Percentiles rank a stretch among this genome's conserved stretches.
Conservation (phyloP, 208 protist species). For the Leishmania martiniquensis region DNA sequence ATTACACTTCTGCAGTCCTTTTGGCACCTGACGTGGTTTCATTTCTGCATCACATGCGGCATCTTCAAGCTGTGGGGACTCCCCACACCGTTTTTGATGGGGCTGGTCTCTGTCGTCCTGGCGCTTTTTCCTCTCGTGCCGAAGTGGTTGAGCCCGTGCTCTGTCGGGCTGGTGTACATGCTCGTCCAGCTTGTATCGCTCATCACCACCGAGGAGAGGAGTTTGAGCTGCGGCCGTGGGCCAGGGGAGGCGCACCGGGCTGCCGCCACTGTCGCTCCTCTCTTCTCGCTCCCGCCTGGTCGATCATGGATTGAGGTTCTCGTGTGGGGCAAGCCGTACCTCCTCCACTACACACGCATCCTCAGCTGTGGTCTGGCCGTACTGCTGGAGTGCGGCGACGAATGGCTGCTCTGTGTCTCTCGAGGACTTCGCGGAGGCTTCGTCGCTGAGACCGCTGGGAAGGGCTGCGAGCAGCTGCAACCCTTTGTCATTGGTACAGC, state of each 20-base stretch:
- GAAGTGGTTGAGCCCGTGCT: constrained; percentile 59
- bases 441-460: constrained; percentile 22
- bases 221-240: neutral
- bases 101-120: constrained; percentile 48
- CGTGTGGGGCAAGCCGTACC: constrained; percentile 20
- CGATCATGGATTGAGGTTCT: constrained; percentile 13
- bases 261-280: neutral
- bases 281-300: constrained; percentile 9
- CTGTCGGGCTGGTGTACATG: constrained; percentile 33
- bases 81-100: constrained; percentile 53
- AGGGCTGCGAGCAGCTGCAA: constrained; percentile 46
- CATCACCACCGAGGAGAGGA: constrained; percentile 11
- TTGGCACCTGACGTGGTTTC: constrained; percentile 78
- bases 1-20: constrained; percentile 70
- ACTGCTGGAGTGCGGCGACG: constrained; percentile 52
- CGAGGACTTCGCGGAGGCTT: constrained; percentile 45
- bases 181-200: constrained; percentile 18
- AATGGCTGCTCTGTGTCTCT: constrained; percentile 73
- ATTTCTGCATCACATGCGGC: constrained; percentile 72
- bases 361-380: constrained; percentile 38
- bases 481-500: constrained; percentile 62
- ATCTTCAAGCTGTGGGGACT: constrained; percentile 49
- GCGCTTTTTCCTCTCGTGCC: constrained; percentile 70
- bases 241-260: neutral
- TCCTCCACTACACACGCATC: constrained; percentile 26